Base-by-base conservation (phyloP, 2,329 filamentous ascomycete genomes). In the Proliferodiscus dingleyae region DNA sequence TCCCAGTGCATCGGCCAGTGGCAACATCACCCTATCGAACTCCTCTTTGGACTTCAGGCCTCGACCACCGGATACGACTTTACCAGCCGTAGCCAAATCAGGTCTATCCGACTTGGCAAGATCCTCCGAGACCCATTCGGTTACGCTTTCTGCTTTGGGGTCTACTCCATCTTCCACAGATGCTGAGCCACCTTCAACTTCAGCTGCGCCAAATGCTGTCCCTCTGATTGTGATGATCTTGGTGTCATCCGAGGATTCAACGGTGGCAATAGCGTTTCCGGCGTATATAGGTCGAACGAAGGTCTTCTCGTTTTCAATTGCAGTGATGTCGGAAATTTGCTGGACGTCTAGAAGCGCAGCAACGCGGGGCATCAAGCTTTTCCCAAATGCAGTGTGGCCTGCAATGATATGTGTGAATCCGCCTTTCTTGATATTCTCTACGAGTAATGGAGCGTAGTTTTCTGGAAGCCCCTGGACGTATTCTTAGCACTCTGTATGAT, bases 21-120 rank as follows among this genome's bases (percentile, higher is more conserved):
- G 91, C 45, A 89, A 75, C 77, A 98, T 97, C 45, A 98, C 68
- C 59, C 78, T 83, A 71, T 98, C 90, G 63, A 98, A 98, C 45
- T 97, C 90, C 67, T 95, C 89, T 75, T 96, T 97, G 13, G 91
- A 96, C 75, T 97, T 98, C 58, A 98, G 74, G 34, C 91, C 93
- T 58, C 93, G 84, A 5, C 93, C 93, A 55, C 93, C 93, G 7
- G 90, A 95, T 16, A 98, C 93, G 16, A 98, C 90, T 64, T 80
- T 87, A 55, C 78, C 75, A 39, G 93, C 93, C n/a, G 89, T 94
- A 26, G 84, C 84, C 30, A 98, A 81, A 64, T 98, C 93, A 8
- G 93, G 93, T 33, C 94, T 84, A 67, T 97, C 91, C 38, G 88
- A 95, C 71, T 90, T 94, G 60, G 90, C 80, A 43, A 98, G 78